Evolutionary conservation across 2,329 filamentous ascomycete species (phyloP).

Genomic region (Aspergillus chevalieri): DNA sequence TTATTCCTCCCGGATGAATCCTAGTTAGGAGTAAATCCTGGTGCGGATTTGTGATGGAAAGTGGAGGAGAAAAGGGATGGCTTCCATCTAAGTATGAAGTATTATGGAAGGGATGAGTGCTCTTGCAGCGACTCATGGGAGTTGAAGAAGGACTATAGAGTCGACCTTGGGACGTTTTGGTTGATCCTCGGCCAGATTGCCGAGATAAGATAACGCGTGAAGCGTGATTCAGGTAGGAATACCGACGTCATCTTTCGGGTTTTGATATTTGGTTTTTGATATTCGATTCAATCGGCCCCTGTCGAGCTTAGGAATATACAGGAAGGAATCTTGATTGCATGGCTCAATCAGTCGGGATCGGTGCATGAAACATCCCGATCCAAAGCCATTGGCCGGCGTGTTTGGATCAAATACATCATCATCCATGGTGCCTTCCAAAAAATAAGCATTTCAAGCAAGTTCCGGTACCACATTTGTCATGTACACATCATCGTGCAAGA

Average conservation of each 20-base stretch:
- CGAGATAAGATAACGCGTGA: no score
- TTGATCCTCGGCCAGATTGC: no score
- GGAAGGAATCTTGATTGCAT: neutral
- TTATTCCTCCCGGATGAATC: neutral
- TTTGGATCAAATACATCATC: neutral
- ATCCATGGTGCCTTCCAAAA: neutral
- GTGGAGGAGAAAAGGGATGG: neutral
- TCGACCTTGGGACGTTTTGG: no score
- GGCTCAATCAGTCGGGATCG: neutral
- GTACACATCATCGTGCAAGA: neutral
- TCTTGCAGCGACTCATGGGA: no score
- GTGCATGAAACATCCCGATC: neutral
- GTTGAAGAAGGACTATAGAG: no score
- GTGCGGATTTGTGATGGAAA: neutral
- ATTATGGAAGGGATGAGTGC: no score
- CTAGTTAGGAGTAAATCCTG: neutral
- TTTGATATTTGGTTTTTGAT: no score
- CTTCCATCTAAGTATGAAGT: neutral
- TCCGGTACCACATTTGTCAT: neutral
- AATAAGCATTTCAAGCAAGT: neutral
- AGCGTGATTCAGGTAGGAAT: no score
- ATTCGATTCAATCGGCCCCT: no score
- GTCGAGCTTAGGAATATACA: no score
- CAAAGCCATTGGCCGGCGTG: no score
- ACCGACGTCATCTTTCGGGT: no score